phyloP scores from a whole-genome alignment of 2,329 filamentous ascomycete species.

The Ilyonectria sp. region DNA sequence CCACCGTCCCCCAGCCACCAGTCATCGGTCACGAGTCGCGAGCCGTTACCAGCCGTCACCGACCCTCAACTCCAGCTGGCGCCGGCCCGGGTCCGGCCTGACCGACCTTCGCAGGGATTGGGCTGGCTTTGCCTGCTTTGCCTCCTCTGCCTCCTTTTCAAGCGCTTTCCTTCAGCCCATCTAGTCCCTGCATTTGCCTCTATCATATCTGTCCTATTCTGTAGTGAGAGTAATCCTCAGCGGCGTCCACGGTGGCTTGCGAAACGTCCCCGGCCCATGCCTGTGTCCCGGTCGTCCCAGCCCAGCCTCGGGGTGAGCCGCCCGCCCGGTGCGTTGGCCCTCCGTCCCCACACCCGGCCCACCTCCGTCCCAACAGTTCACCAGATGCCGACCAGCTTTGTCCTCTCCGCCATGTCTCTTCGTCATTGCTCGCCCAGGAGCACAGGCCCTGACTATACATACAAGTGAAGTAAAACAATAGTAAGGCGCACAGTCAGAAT shows the following conservation, averaged over 20 bases:
- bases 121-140: constrained; percentile 2
- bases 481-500: constrained; percentile 6
- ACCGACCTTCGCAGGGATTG: constrained; percentile 23
- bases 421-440: neutral
- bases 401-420: neutral
- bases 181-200: neutral
- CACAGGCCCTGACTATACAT: neutral
- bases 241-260: constrained; percentile 4
- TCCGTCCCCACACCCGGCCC: constrained; percentile 40
- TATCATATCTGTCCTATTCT: neutral
- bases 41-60: constrained; percentile 29
- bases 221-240: neutral
- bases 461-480: neutral
- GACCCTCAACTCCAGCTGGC: constrained; percentile 13
- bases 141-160: neutral
- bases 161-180: neutral
- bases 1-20: constrained; percentile 13
- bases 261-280: constrained; percentile 7
- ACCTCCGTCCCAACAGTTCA: constrained; percentile 44
- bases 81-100: constrained; percentile 36
- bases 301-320: constrained; percentile 34
- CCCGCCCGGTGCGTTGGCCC: constrained; percentile 44
- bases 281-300: constrained; percentile 34
- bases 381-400: constrained; percentile 10
- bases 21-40: constrained; percentile 14